Evolutionary conservation across 169 alveolate species (phyloP).

Genomic region (Plasmodium cynomolgi): DNA sequence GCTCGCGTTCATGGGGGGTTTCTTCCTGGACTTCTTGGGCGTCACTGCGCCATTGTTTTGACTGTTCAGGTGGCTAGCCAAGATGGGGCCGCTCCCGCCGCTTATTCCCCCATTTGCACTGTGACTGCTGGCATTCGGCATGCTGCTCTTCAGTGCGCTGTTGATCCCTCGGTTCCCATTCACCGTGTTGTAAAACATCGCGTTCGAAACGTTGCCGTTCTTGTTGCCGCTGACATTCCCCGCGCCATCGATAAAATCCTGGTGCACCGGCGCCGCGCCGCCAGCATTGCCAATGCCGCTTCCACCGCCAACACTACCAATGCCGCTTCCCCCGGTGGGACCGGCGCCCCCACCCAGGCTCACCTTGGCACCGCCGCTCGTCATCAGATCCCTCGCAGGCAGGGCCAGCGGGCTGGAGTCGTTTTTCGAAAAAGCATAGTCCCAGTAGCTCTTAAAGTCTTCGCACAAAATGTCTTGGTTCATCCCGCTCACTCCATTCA

Average conservation of each 20-base stretch:
- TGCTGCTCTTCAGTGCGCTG: background rate
- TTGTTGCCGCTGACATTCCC: slow-evolving; percentile 1
- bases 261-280: background rate
- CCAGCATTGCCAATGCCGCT: background rate
- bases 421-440: slow-evolving; percentile 12
- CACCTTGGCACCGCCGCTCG: background rate
- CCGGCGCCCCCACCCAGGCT: background rate
- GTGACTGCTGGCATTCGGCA: background rate
- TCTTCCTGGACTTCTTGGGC: background rate
- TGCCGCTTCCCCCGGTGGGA: too few relatives aligned
- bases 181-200: slow-evolving; percentile 4
- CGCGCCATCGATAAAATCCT: background rate
- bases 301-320: background rate
- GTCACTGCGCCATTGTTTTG: background rate
- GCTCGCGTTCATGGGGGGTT: background rate
- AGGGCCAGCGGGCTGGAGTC: background rate
- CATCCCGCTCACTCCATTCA: background rate
- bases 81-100: background rate
- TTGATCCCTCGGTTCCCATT: background rate
- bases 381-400: background rate
- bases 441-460: slow-evolving; percentile 66
- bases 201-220: background rate
- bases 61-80: background rate
- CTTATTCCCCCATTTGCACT: background rate
- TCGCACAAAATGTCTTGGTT: slow-evolving; percentile 28